phyloP scores from a whole-genome alignment of 2,329 filamentous ascomycete genomes.

The Thelonectria olida region DNA sequence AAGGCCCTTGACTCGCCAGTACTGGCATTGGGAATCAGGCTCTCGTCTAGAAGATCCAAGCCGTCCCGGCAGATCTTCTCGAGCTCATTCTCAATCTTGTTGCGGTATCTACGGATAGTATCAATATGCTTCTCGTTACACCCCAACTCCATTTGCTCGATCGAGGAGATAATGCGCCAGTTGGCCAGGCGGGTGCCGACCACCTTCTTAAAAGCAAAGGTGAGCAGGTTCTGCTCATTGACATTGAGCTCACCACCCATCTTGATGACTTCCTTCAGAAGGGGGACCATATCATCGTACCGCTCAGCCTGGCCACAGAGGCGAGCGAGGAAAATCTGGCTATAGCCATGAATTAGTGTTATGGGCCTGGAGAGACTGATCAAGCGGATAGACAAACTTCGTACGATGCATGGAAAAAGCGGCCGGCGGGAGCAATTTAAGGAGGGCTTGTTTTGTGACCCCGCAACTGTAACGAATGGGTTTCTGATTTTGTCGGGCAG shows the following conservation, averaged over 20 bases:
- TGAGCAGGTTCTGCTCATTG: constrained; percentile 98
- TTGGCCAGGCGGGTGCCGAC: constrained; percentile 97
- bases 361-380: too few species aligned
- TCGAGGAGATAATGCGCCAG: constrained; percentile 99
- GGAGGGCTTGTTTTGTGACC: too few species aligned
- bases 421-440: too few species aligned
- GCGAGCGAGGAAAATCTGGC: constrained; percentile 99
- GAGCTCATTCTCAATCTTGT: constrained; percentile 97
- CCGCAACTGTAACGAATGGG: too few species aligned
- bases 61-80: constrained; percentile 99
- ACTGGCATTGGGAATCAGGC: constrained; percentile 94
- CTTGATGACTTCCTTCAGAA: constrained; percentile 99
- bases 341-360: too few species aligned
- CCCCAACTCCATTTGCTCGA: constrained; percentile 99
- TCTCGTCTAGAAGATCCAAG: constrained; percentile 91
- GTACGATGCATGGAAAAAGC: too few species aligned
- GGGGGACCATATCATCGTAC: constrained; percentile 99
- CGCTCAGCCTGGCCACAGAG: constrained; percentile 99
- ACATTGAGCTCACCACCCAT: constrained; percentile 82
- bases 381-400: too few species aligned
- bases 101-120: constrained; percentile 95
- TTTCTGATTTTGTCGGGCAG: too few species aligned
- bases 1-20: constrained; percentile 99
- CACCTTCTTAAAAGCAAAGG: constrained; percentile 99
- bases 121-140: constrained; percentile 93